Conservation (phyloP, 108 stramenopile species). For the Pseudonitzschia pungens region DNA sequence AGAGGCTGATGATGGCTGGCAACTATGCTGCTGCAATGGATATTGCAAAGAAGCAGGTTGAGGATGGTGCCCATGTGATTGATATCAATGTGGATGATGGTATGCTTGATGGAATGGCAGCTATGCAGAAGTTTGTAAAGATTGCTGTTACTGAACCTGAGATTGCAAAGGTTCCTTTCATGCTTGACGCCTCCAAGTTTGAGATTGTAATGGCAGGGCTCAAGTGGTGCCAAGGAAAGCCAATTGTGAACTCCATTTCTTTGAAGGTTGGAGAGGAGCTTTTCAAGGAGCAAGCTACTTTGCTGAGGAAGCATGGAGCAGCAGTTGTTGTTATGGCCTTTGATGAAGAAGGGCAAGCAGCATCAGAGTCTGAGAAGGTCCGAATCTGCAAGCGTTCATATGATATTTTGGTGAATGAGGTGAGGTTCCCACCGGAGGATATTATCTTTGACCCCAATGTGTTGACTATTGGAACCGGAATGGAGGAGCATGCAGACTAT, state of each 20-base stretch:
- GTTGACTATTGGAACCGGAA: constrained; percentile 97
- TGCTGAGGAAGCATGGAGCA: constrained; percentile 95
- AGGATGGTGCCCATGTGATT: constrained; percentile 97
- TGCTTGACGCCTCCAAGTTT: constrained; percentile 99
- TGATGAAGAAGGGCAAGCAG: constrained; percentile 98
- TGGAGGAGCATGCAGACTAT: constrained; percentile 98
- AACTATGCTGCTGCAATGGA: constrained; percentile 97
- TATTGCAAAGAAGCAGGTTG: constrained; percentile 97
- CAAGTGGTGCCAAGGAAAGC: constrained; percentile 98
- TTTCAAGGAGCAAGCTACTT: constrained; percentile 94
- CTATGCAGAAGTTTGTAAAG: constrained; percentile 99
- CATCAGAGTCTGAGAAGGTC: constrained; percentile 94
- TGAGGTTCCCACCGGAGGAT: constrained; percentile 97
- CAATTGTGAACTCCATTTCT: constrained; percentile 96
- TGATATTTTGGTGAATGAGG: constrained; percentile 95
- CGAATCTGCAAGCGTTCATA: constrained; percentile 99
- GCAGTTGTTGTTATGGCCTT: constrained; percentile 99
- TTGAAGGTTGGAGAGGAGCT: constrained; percentile 98
- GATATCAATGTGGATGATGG: constrained; percentile 99
- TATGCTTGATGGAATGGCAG: constrained; percentile 95
- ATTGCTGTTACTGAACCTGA: constrained; percentile 98
- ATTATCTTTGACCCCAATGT: constrained; percentile 99
- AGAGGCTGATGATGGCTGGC: constrained; percentile 96
- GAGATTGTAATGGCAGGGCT: constrained; percentile 94
- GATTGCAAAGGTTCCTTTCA: constrained; percentile 95